Conservation (phyloP, 768 basidiomycete species). For the Xerocomus potaroensis region DNA sequence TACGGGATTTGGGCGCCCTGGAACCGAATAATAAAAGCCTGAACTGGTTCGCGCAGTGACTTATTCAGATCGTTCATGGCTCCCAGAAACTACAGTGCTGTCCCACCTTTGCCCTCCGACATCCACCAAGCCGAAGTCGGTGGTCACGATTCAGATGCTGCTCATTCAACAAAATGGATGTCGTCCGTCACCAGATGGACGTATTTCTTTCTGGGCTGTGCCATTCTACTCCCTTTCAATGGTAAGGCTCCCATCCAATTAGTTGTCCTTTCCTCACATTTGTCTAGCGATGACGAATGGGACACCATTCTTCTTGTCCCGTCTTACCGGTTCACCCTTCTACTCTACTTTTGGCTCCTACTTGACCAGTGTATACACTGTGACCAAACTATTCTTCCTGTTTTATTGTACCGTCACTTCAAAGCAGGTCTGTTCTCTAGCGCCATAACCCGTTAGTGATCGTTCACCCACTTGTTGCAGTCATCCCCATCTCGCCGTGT, state of each 20-base stretch:
- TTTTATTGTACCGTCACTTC: slow-evolving; percentile 69
- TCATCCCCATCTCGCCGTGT: slow-evolving; percentile 56
- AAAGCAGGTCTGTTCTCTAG: slow-evolving; percentile 48
- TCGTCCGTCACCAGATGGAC: slow-evolving; percentile 51
- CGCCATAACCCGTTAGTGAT: too few relatives aligned
- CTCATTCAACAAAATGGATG: slow-evolving; percentile 23
- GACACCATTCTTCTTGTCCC: slow-evolving; percentile 73
- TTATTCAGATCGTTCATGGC: neutral
- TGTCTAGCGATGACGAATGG: slow-evolving; percentile 77
- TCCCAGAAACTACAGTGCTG: neutral
- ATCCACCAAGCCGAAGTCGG: neutral
- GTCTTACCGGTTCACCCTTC: slow-evolving; percentile 57
- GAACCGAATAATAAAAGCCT: neutral
- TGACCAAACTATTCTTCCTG: slow-evolving; percentile 66
- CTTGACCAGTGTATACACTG: slow-evolving; percentile 57
- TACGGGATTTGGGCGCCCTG: too few relatives aligned
- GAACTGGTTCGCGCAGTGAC: neutral
- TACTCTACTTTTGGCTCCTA: slow-evolving; percentile 61
- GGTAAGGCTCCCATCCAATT: slow-evolving; percentile 41
- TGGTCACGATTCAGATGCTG: neutral
- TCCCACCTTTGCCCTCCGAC: neutral
- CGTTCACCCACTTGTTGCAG: slow-evolving; percentile 33
- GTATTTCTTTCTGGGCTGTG: slow-evolving; percentile 71
- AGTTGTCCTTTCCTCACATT: neutral
- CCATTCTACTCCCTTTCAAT: slow-evolving; percentile 85